Evolutionary conservation across 1,284 basidiomycete genomes (phyloP), one percentile per base, ranked within the genome.

Genomic region (Trichosporon sp.): DNA sequence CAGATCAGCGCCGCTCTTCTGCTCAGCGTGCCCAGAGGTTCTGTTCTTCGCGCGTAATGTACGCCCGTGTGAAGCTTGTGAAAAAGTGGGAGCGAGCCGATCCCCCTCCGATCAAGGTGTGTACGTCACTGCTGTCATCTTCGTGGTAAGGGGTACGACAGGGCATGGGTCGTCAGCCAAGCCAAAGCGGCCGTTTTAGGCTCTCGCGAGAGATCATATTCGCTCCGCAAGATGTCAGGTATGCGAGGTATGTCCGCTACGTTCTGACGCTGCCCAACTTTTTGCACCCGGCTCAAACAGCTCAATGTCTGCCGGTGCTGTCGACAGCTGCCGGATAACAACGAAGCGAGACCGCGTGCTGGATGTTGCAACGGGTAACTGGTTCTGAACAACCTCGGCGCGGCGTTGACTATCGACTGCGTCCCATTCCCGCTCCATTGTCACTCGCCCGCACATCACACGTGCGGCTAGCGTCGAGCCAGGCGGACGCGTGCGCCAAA

Each of bases 1-100:
- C 43, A n/a, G 43, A 46, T n/a, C 14, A 4, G 43, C 43, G 43
- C 35, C 35, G 35, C 35, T 37, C 43, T n/a, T 46, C 16, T 46
- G 43, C 43, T 3, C 43, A 16, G 16, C 40, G 10, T 12, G 40
- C 40, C 40, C 40, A 46, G 16, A 46, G 1, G 16, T 46, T 46
- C 16, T 46, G 3, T n/a, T 40, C 38, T 40, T 40, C 38, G 38
- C 38, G 38, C 38, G 38, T 11, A 14, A 11, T 46, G 43, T 46
- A 40, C 2, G 43, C 43, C 26, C 14, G 4, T 43, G 40, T 46
- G 43, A 46, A 46, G 43, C 14, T 46, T 46, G 43, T 46, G 43
- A 46, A 46, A 40, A 46, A 46, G 43, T 46, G 43, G 43, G 43
- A 46, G 43, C 43, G 43, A 46, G 43, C 43, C 43, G 43, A 46